These are phyloP conservation scores for Candida krabiensis DNA, from an alignment of 805 yeast genomes.

Conservation along the genomic window DNA sequence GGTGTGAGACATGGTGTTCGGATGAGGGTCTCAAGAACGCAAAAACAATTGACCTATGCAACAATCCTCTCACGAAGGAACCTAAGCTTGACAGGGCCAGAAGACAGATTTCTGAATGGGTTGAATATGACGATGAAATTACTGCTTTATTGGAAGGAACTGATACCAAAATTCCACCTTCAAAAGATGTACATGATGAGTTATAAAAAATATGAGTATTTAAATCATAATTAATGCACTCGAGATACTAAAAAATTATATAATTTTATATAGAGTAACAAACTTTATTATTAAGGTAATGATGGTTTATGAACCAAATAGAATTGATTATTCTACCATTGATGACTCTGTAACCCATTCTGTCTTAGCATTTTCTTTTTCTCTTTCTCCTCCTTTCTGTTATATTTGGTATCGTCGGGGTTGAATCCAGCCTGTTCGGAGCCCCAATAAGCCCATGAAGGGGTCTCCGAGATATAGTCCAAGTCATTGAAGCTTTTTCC, in stretches of 20 bases:
- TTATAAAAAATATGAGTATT: conserved; percentile 9
- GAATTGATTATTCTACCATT: conserved; percentile 4
- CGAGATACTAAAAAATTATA: too few species aligned
- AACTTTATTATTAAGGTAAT: too few species aligned
- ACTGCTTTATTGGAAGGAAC: conserved; percentile 22
- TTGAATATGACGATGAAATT: conserved; percentile 58
- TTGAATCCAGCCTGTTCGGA: conserved; percentile 83
- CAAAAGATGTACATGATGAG: conserved; percentile 13
- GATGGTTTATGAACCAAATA: too few species aligned
- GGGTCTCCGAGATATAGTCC: conserved; percentile 81
- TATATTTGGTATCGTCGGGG: conserved; percentile 75
- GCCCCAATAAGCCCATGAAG: conserved; percentile 91
- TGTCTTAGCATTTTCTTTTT: conserved; percentile 41
- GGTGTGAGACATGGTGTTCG: conserved; percentile 94
- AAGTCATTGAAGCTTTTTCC: conserved; percentile 72
- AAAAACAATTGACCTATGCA: conserved; percentile 79
- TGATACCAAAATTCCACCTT: background rate
- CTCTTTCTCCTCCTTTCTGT: conserved; percentile 60
- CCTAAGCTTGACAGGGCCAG: conserved; percentile 74
- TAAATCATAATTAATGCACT: too few species aligned
- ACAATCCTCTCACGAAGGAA: conserved; percentile 80
- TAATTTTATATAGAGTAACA: too few species aligned
- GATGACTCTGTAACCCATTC: conserved; percentile 1
- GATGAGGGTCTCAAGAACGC: conserved; percentile 61
- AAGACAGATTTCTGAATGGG: conserved; percentile 81